Conservation (phyloP, 1,284 basidiomycete genomes). For the Leccinum insolens region DNA sequence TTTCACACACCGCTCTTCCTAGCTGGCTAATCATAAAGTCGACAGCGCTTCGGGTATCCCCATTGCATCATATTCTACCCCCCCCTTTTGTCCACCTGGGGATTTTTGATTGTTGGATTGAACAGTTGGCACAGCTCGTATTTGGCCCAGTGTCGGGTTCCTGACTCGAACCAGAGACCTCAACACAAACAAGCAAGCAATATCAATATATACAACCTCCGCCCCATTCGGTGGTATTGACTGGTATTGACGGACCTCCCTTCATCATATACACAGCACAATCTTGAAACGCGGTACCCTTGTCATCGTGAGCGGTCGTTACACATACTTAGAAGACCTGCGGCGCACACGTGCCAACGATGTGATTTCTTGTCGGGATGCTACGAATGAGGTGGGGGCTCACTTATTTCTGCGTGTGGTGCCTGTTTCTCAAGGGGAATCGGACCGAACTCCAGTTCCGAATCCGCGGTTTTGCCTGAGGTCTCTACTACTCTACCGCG, state of each 20-base stretch:
- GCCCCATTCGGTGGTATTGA: not conserved
- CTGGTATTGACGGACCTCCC: not conserved
- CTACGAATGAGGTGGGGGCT: constrained; percentile 35
- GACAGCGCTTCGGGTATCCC: not conserved
- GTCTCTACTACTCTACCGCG: not conserved
- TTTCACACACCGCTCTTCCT: not conserved
- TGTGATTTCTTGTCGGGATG: constrained; percentile 38
- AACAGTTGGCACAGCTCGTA: not conserved
- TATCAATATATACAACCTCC: not conserved
- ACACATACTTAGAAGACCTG: constrained; percentile 42
- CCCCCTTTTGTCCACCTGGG: constrained; percentile 14
- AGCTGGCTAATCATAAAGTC: not conserved
- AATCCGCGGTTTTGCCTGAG: not conserved
- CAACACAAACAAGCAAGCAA: constrained; percentile 10
- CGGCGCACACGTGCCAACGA: constrained; percentile 39
- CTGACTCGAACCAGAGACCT: not conserved
- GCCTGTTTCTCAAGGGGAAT: not conserved
- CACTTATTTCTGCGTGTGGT: not conserved
- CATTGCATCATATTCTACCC: not conserved
- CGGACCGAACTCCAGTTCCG: not conserved
- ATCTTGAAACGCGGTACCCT: constrained; percentile 35
- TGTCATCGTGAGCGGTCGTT: constrained; percentile 40
- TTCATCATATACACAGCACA: constrained; percentile 30
- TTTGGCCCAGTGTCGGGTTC: constrained; percentile 10
- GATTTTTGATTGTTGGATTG: constrained; percentile 24